Conservation (phyloP, 345 rosid genomes). For the Eucalyptus pauciflora region DNA sequence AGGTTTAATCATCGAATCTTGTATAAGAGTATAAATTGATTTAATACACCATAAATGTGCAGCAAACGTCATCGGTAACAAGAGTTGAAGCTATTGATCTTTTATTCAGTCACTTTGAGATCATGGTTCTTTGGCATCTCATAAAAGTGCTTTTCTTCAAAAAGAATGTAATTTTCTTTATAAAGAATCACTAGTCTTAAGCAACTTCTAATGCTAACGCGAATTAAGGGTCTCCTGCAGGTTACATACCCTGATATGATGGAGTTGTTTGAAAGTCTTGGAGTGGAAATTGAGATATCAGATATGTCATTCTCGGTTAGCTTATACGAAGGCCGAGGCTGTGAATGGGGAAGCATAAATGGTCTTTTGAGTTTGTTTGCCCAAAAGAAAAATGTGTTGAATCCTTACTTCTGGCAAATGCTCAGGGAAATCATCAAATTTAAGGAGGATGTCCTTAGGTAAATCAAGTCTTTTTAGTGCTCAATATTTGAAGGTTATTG, state of each 20-base stretch:
- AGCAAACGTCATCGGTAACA: background rate
- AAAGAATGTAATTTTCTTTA: too few species aligned
- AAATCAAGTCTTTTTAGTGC: background rate
- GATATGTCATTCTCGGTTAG: slow-evolving; percentile 86
- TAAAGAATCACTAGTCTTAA: too few species aligned
- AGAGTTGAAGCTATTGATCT: background rate
- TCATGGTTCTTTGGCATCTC: too few species aligned
- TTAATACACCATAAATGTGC: fast-evolving
- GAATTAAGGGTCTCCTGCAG: too few species aligned
- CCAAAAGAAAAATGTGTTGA: slow-evolving; percentile 46
- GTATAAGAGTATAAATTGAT: too few species aligned
- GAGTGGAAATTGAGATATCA: slow-evolving; percentile 66
- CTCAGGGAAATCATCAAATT: slow-evolving; percentile 56
- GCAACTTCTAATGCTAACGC: too few species aligned
- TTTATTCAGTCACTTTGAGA: too few species aligned
- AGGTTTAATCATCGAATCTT: background rate
- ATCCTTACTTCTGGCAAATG: slow-evolving; percentile 80
- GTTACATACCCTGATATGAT: too few species aligned
- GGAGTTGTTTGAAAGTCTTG: slow-evolving; percentile 74
- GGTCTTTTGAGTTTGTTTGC: slow-evolving; percentile 68
- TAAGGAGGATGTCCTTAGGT: slow-evolving; percentile 54
- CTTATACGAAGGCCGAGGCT: slow-evolving; percentile 59
- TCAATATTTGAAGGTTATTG: background rate
- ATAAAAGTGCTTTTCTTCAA: too few species aligned
- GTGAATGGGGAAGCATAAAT: slow-evolving; percentile 86